Conservation (phyloP, 2,329 filamentous ascomycete species). For the Colletotrichum sp. region DNA sequence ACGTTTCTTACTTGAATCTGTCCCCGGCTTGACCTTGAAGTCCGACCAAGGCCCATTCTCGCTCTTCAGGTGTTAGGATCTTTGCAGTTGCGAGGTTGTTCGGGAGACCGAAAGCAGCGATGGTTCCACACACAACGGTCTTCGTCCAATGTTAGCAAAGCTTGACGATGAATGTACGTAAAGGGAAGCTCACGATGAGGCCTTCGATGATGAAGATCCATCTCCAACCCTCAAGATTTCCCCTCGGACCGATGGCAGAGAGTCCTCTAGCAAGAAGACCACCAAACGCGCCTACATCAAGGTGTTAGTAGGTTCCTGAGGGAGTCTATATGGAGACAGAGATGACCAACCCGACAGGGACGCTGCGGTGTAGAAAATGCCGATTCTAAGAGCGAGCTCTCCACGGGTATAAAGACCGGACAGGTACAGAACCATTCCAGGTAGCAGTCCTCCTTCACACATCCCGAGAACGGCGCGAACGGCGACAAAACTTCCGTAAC, state of each 20-base stretch:
- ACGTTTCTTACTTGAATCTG: constrained; percentile 29
- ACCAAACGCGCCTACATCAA: constrained; percentile 57
- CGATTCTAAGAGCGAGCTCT: constrained; percentile 67
- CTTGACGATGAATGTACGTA: not conserved
- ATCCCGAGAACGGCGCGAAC: constrained; percentile 67
- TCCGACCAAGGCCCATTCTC: constrained; percentile 50
- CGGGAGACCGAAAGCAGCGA: constrained; percentile 60
- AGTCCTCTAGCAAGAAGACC: constrained; percentile 67
- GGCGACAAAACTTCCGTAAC: constrained; percentile 62
- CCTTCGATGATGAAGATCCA: constrained; percentile 70
- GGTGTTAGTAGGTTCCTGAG: not conserved
- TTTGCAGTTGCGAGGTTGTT: constrained; percentile 58
- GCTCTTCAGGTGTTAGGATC: constrained; percentile 60
- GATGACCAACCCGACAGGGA: constrained; percentile 54
- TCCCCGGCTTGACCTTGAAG: constrained; percentile 42
- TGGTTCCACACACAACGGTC: constrained; percentile 58
- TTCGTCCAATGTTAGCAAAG: constrained; percentile 27
- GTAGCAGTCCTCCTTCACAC: constrained; percentile 69
- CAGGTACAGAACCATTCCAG: constrained; percentile 72
- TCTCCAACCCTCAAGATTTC: constrained; percentile 61
- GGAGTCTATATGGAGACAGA: not conserved
- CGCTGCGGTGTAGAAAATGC: constrained; percentile 71
- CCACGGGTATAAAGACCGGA: constrained; percentile 65
- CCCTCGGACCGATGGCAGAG: constrained; percentile 60
- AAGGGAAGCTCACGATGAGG: constrained; percentile 43